Base-by-base conservation (phyloP, 768 basidiomycete genomes). In the Hygrocybe coccinea region DNA sequence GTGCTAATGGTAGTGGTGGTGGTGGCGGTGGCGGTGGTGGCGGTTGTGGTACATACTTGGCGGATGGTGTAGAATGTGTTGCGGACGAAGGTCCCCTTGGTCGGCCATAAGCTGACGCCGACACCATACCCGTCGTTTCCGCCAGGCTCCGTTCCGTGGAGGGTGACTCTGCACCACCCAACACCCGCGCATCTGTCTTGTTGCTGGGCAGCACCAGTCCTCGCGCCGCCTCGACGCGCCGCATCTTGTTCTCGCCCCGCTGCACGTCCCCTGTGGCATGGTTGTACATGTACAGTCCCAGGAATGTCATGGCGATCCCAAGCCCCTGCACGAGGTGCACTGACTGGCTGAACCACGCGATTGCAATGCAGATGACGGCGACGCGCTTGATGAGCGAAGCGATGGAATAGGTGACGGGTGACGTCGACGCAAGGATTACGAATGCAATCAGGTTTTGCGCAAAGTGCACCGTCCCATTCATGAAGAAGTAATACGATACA, bases 331-430 rank as follows among this genome's bases (percentile, higher is more conserved):
- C 64, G 9, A 81, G 82, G 57, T 95, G 88, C 15, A 97, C 83
- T 35, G 78, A 67, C 73, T 97, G 95, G 54, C 80, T 85, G 75
- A 97, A 98, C 95, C 95, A 99, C 50, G 94, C 76, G 66, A 99
- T 90, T 17, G 97, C 97, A 63, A 97, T 89, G 74, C 93, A 95
- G 65, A 99, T 99, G 64, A 99, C 97, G 45, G 86, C 93, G 54
- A 99, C 94, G 22, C 97, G 92, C 72, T 99, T 99, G 75, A 97
- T 84, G 65, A 99, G 84, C 3, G 93, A 97, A 2, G 97, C 97
- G 69, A 99, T 98, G 51, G 92, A 95, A 73, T 99, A 99, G 0
- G 97, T 98, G 62, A 99, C 97, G 17, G 97, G 95, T 10, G 95
- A 97, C 2, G 93, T 95, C 25, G 90, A 91, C 1, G 95, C 86